phyloP scores from a whole-genome alignment of 257 asterid species.

The Thymus quinquecostatus region DNA sequence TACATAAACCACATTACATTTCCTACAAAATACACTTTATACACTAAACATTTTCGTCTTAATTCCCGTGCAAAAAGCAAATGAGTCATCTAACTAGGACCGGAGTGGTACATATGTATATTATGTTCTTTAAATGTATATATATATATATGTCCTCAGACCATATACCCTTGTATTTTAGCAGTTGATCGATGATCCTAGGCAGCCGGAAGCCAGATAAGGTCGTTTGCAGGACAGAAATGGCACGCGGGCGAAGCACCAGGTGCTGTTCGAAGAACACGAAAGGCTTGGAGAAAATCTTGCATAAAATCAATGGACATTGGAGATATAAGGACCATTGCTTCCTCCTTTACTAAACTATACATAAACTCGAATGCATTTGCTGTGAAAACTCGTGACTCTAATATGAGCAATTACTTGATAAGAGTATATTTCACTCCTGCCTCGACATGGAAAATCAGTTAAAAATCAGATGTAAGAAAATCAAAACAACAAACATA shows the following conservation, averaged over 20 bases:
- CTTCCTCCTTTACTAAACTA: not conserved
- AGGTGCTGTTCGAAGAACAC: conserved; percentile 55
- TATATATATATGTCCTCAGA: too few relatives aligned
- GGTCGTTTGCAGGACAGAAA: conserved; percentile 72
- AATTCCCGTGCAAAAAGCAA: too few relatives aligned
- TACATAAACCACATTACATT: too few relatives aligned
- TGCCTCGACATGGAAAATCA: conserved; percentile 15
- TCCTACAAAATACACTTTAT: too few relatives aligned
- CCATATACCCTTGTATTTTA: not conserved
- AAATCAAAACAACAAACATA: conserved; percentile 18
- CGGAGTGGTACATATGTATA: not conserved
- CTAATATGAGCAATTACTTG: not conserved
- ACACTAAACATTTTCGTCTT: too few relatives aligned
- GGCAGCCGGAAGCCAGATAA: conserved; percentile 60
- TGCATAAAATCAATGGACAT: not conserved
- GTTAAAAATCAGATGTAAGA: conserved; percentile 4
- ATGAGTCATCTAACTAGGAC: too few relatives aligned
- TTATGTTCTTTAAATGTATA: too few relatives aligned
- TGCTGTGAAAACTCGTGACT: conserved; percentile 9
- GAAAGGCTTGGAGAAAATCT: conserved; percentile 43
- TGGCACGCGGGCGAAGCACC: conserved; percentile 80
- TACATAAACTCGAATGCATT: not conserved
- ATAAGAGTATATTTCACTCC: not conserved
- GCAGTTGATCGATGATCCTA: conserved; percentile 22
- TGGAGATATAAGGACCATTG: not conserved